Evolutionary conservation across 2,329 filamentous ascomycete species (phyloP).

Genomic region (Emydomyces testavorans): DNA sequence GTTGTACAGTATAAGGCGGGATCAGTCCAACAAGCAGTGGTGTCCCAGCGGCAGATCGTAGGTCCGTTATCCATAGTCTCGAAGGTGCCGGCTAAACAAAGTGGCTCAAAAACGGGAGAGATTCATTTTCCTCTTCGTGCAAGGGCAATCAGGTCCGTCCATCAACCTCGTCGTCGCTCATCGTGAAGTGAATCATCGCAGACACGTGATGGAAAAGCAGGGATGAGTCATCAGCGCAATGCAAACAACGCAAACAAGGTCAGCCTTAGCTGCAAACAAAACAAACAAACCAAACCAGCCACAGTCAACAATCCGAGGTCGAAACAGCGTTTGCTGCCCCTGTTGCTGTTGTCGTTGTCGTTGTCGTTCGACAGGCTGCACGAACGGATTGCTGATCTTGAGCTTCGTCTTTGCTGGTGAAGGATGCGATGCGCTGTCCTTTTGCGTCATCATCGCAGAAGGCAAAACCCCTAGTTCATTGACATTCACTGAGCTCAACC

Average conservation of each 20-base stretch:
- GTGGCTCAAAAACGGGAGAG: background rate
- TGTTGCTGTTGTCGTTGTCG: background rate
- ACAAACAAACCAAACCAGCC: background rate
- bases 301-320: conserved; percentile 27
- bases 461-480: conserved; percentile 11
- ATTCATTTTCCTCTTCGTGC: too few relatives aligned
- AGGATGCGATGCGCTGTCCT: conserved; percentile 26
- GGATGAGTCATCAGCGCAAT: background rate
- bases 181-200: background rate
- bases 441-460: background rate
- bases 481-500: conserved; percentile 20
- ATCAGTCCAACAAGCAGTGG: background rate
- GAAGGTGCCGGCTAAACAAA: too few relatives aligned
- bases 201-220: conserved; percentile 7
- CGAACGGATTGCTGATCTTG: conserved; percentile 13
- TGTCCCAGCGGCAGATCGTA: background rate
- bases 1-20: background rate
- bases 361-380: conserved; percentile 18
- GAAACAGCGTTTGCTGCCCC: background rate
- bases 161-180: background rate
- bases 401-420: background rate
- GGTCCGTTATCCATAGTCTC: background rate
- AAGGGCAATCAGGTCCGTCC: too few relatives aligned
- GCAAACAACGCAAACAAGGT: conserved; percentile 26
- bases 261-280: too few relatives aligned